Base-by-base conservation (phyloP, 2,329 filamentous ascomycete genomes). In the Calonectria ilicicola region DNA sequence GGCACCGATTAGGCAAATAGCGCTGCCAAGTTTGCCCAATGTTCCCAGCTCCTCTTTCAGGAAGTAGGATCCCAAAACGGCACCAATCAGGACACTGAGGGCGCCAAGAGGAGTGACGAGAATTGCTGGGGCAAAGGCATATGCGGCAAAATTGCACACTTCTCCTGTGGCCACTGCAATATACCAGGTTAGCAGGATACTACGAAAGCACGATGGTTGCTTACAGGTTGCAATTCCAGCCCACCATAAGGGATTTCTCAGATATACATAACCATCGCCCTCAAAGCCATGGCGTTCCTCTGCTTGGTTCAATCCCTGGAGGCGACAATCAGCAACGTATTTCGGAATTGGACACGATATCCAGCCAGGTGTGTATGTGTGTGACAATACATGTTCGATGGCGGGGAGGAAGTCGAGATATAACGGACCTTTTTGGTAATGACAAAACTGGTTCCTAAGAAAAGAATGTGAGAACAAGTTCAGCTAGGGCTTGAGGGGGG, bases 81-180 rank as follows among this genome's bases (percentile, higher is more conserved):
- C 96, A 76, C 95, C 97, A 81, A 99, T 98, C 76, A 99, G 88
- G 70, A 99, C 97, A 82, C 95, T 97, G 74, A 99, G 89, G 69
- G 97, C 97, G 74, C 97, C 97, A 27, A 99, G 88, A 29, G 97
- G 97, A 6, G 97, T 99, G 47, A 99, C 97, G 66, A 99, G 90
- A 84, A 99, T 99, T n/a, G 97, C 97, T 47, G 97, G 97, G 77
- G 97, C 97, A 85, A 98, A 99, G 9, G 97, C 97, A 83, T 99
- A 99, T 74, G 97, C 97, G 64, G 96, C 96, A 83, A 99, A 99
- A 85, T 99, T 99, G 86, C 95, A 97, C 71, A 98, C 88, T 86
- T 99, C 97, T 81, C 97, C 97, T 53, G 97, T 86, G 73, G 95
- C 94, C 91, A 99, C 95, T 98, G 80, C 26, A 67, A 51, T 64